Evolutionary conservation across 768 basidiomycete genomes (phyloP).

Genomic region (Agrocybe pediades): DNA sequence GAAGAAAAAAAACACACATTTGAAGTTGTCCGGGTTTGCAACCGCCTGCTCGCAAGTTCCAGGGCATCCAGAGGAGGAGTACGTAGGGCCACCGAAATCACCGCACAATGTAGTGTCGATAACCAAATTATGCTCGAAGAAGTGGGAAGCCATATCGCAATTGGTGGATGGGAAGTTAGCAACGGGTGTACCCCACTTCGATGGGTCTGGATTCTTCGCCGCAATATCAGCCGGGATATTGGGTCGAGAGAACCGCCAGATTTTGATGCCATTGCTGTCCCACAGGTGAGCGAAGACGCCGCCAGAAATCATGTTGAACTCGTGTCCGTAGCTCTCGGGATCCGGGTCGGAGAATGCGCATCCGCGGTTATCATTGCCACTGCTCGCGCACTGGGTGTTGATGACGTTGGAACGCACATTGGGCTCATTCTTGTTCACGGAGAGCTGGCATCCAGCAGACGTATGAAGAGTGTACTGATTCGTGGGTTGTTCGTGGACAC

Average conservation of each 20-base stretch:
- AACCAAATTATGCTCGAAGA: constrained; percentile 53
- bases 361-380: constrained; percentile 41
- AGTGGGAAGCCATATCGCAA: constrained; percentile 52
- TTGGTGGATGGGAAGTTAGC: constrained; percentile 50
- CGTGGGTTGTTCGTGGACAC: constrained; percentile 56
- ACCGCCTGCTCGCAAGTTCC: constrained; percentile 33
- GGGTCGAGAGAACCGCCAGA: constrained; percentile 58
- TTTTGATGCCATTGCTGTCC: constrained; percentile 50
- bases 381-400: constrained; percentile 42
- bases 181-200: constrained; percentile 51
- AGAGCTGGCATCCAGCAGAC: constrained; percentile 35
- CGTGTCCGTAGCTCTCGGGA: constrained; percentile 38
- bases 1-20: constrained; percentile 15
- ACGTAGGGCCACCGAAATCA: constrained; percentile 43
- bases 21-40: constrained; percentile 24
- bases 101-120: constrained; percentile 51
- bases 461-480: constrained; percentile 75
- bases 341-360: constrained; percentile 50
- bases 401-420: constrained; percentile 28
- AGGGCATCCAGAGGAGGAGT: constrained; percentile 37
- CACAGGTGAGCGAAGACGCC: constrained; percentile 62
- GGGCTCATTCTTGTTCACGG: constrained; percentile 23
- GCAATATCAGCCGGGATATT: constrained; percentile 55
- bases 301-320: constrained; percentile 46
- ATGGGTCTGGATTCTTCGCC: constrained; percentile 43